Evolutionary conservation across 2,329 filamentous ascomycete species (phyloP).

Genomic region (Fonsecaea erecta): DNA sequence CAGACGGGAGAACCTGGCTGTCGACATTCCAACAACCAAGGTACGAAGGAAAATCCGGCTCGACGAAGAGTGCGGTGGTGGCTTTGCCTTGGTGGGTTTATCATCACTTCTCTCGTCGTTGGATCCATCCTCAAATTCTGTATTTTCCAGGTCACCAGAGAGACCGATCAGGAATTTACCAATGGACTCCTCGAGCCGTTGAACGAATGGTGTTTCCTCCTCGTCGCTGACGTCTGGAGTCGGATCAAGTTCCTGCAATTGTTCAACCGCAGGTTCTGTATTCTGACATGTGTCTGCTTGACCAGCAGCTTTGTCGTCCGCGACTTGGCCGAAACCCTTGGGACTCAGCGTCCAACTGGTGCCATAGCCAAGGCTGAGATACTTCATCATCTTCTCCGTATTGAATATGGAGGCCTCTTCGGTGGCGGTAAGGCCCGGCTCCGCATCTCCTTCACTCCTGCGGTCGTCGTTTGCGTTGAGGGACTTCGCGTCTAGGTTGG

Average conservation of each 20-base stretch:
- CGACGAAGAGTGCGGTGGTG: constrained; percentile 15
- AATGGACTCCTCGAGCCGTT: constrained; percentile 38
- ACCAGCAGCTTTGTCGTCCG: constrained; percentile 1
- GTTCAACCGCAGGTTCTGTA: constrained; percentile 8
- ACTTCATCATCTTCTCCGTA: constrained; percentile 54
- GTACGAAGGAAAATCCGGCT: constrained; percentile 44
- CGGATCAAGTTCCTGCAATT: constrained; percentile 33
- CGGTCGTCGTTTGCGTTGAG: constrained; percentile 1
- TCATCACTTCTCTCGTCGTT: constrained; percentile 36
- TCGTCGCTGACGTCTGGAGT: constrained; percentile 37
- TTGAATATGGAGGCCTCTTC: constrained; percentile 43
- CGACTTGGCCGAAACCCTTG: constrained; percentile 33
- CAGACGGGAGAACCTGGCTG: constrained; percentile 19
- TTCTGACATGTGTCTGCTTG: not conserved
- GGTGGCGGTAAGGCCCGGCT: constrained; percentile 19
- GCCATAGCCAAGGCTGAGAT: constrained; percentile 56
- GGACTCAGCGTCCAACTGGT: constrained; percentile 52
- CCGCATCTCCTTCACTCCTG: constrained; percentile 26
- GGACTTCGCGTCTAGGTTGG: constrained; percentile 23
- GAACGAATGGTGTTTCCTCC: constrained; percentile 32
- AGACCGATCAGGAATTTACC: constrained; percentile 51
- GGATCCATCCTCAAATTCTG: constrained; percentile 44
- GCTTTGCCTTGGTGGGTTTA: not conserved
- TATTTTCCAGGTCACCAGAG: constrained; percentile 48
- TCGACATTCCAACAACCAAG: constrained; percentile 43